Evolutionary conservation across 192 early-diverging fungal species (phyloP).

Genomic region (Backusella psychrophila): DNA sequence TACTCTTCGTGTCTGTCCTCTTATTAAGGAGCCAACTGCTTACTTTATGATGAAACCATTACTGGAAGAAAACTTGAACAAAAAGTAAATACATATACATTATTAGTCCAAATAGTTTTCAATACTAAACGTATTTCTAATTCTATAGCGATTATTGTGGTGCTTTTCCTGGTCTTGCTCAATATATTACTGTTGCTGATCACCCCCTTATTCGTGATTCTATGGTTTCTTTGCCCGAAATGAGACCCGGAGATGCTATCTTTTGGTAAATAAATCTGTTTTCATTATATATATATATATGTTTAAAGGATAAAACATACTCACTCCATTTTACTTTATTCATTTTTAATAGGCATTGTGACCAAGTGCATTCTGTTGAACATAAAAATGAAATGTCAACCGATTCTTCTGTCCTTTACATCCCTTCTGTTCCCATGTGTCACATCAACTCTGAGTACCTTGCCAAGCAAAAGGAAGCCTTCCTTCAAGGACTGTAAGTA

Average conservation of each 20-base stretch:
- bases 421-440: constrained; percentile 30
- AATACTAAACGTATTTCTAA: neutral
- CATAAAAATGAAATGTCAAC: constrained; percentile 9
- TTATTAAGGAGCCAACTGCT: constrained; percentile 23
- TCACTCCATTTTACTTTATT: neutral
- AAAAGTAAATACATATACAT: neutral
- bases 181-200: constrained; percentile 17
- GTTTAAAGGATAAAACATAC: neutral
- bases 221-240: constrained; percentile 23
- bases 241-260: constrained; percentile 31
- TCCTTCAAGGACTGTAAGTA: constrained; percentile 25
- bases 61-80: constrained; percentile 10
- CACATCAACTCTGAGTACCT: constrained; percentile 21
- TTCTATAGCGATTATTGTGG: constrained; percentile 18
- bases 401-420: constrained; percentile 34
- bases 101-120: neutral
- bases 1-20: constrained; percentile 27
- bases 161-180: constrained; percentile 14
- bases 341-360: constrained; percentile 9
- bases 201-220: constrained; percentile 27
- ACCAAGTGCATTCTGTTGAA: constrained; percentile 32
- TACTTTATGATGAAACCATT: constrained; percentile 34
- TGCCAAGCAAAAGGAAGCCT: constrained; percentile 10
- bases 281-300: neutral
- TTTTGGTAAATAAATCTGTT: constrained; percentile 19